phyloP scores from a whole-genome alignment of 176 grass and related monocot genomes.

The Echinochloa phyllopogon region DNA sequence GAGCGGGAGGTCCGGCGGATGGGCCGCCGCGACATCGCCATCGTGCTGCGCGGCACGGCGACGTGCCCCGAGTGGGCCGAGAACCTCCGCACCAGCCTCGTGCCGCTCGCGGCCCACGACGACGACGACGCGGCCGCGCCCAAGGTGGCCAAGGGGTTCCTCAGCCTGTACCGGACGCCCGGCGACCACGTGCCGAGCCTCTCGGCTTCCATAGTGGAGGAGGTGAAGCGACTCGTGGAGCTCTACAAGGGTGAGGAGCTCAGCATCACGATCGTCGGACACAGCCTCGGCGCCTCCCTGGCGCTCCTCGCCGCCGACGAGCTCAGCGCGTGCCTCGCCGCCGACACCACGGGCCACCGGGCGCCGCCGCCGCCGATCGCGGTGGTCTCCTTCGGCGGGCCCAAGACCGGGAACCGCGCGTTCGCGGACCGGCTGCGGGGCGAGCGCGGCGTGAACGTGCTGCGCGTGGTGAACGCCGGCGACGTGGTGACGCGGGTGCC shows the following conservation, averaged over 20 bases:
- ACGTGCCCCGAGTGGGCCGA: constrained; percentile 83
- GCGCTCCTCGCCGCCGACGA: constrained; percentile 79
- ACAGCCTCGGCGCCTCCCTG: constrained; percentile 76
- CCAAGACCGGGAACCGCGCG: constrained; percentile 56
- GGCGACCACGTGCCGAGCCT: constrained; percentile 63
- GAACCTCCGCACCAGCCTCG: constrained; percentile 69
- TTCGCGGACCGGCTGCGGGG: constrained; percentile 58
- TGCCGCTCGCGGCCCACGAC: constrained; percentile 31
- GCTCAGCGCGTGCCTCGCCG: constrained; percentile 46
- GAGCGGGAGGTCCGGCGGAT: constrained; percentile 68
- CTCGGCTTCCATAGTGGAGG: constrained; percentile 54
- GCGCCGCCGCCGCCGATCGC: constrained; percentile 52
- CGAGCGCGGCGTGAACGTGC: constrained; percentile 47
- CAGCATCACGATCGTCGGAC: constrained; percentile 74
- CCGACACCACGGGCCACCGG: not conserved
- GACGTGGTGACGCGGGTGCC: constrained; percentile 76
- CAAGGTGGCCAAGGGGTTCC: constrained; percentile 75
- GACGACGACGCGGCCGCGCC: not conserved
- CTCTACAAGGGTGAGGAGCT: constrained; percentile 75
- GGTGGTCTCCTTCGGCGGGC: constrained; percentile 74
- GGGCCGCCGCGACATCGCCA: constrained; percentile 74
- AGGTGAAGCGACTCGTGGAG: constrained; percentile 53
- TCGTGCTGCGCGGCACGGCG: constrained; percentile 81
- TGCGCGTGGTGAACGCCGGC: constrained; percentile 74
- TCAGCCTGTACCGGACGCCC: constrained; percentile 69